Evolutionary conservation across 768 basidiomycete species (phyloP).

Genomic region (Pisolithus microcarpus): DNA sequence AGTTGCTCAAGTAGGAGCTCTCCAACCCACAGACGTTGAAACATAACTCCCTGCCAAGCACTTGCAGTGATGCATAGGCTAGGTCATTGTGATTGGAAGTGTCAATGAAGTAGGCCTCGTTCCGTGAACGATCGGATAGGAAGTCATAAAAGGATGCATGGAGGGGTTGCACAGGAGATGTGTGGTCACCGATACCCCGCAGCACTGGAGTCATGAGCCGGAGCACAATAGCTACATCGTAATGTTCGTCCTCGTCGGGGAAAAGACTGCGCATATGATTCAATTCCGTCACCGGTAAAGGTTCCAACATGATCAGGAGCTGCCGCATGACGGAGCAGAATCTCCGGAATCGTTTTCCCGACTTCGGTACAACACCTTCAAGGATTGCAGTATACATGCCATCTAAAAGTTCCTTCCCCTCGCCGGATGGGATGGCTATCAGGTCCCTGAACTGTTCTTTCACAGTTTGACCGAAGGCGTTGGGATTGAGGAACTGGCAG

Average conservation of each 20-base stretch:
- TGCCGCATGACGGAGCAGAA: not conserved
- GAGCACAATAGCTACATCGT: not conserved
- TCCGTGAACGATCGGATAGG: slow-evolving; percentile 10
- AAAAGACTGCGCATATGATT: not conserved
- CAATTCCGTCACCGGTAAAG: not conserved
- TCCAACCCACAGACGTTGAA: slow-evolving; percentile 32
- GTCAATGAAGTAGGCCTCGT: slow-evolving; percentile 9
- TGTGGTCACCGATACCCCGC: not conserved
- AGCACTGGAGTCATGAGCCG: slow-evolving; percentile 4
- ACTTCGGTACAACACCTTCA: not conserved
- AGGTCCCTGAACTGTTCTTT: not conserved
- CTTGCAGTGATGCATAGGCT: slow-evolving; percentile 13
- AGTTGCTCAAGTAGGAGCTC: slow-evolving; percentile 24
- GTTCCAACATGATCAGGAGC: slow-evolving; percentile 2
- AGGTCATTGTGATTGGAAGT: slow-evolving; percentile 12
- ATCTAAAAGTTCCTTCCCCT: not conserved
- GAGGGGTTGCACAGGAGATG: slow-evolving; percentile 10
- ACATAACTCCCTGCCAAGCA: slow-evolving; percentile 22
- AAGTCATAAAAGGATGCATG: slow-evolving; percentile 26
- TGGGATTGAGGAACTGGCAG: not conserved
- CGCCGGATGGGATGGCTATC: not conserved
- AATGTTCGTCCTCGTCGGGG: not conserved
- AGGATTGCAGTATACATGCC: not conserved
- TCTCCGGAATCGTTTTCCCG: not conserved
- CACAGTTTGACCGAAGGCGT: not conserved